Evolutionary conservation across 2,329 filamentous ascomycete species (phyloP).

Genomic region (Clonostachys rhizophaga): DNA sequence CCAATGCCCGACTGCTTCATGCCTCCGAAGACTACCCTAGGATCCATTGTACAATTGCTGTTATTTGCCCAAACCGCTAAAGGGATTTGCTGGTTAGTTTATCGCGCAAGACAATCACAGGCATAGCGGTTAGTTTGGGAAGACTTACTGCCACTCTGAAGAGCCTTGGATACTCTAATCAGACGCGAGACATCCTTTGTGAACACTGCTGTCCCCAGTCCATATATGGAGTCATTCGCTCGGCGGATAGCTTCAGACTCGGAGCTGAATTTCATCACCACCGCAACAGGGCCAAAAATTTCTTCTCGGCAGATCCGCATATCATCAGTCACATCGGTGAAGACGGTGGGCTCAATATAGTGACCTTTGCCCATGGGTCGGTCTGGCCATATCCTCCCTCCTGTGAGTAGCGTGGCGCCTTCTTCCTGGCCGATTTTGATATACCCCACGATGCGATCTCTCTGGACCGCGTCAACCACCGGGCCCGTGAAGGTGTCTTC

Average conservation of each 20-base stretch:
- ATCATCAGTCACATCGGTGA: slow-evolving; percentile 77
- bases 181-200: slow-evolving; percentile 39
- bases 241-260: slow-evolving; percentile 61
- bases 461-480: slow-evolving; percentile 69
- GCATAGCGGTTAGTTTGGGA: too few species aligned
- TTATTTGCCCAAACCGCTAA: slow-evolving; percentile 25
- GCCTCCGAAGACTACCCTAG: slow-evolving; percentile 24
- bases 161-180: slow-evolving; percentile 31
- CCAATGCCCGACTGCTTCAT: slow-evolving; percentile 58
- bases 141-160: slow-evolving; percentile 39
- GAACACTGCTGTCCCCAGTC: slow-evolving; percentile 47
- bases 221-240: slow-evolving; percentile 62
- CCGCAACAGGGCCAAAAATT: slow-evolving; percentile 87
- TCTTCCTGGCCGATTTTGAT: slow-evolving; percentile 69
- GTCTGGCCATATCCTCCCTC: slow-evolving; percentile 37
- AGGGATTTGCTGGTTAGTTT: too few species aligned
- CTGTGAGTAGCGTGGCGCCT: slow-evolving; percentile 46
- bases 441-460: slow-evolving; percentile 71
- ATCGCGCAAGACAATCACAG: too few species aligned
- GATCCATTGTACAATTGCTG: slow-evolving; percentile 11
- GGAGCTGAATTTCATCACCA: slow-evolving; percentile 65
- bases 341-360: slow-evolving; percentile 81
- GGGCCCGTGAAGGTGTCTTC: slow-evolving; percentile 77
- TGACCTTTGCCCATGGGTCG: slow-evolving; percentile 59
- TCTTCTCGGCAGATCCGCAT: slow-evolving; percentile 81